Percentiles rank a stretch among this genome's conserved stretches.
These are phyloP conservation scores for Didymellaceae sp. DNA, from an alignment of 2,329 filamentous ascomycete genomes.

Conservation along the genomic window DNA sequence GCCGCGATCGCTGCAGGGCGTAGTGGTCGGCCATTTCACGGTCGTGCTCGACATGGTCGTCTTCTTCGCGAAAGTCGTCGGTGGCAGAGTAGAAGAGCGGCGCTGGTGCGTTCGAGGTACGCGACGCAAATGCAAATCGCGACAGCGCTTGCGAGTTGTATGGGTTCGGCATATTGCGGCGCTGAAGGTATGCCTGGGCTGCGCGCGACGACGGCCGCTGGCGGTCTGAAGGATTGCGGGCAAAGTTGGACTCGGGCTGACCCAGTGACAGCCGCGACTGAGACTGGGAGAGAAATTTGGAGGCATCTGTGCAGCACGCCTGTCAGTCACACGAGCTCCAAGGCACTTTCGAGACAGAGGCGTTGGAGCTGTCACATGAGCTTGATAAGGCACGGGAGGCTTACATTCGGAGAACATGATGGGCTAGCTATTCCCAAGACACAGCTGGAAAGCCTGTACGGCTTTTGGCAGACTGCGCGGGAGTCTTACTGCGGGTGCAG, in stretches of 20 bases:
- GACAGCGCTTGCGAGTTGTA: slow-evolving; percentile 74
- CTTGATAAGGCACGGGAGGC: slow-evolving; percentile 51
- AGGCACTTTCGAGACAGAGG: slow-evolving; percentile 35
- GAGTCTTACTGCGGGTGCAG: slow-evolving; percentile 31
- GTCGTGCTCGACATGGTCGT: slow-evolving; percentile 89
- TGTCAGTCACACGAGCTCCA: slow-evolving; percentile 53
- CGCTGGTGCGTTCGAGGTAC: slow-evolving; percentile 77
- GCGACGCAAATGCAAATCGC: slow-evolving; percentile 79
- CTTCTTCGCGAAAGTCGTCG: slow-evolving; percentile 89
- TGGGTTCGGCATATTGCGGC: slow-evolving; percentile 68
- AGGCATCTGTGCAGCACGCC: slow-evolving; percentile 74
- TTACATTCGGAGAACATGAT: slow-evolving; percentile 89
- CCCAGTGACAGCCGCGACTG: slow-evolving; percentile 85
- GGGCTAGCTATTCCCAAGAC: slow-evolving; percentile 15
- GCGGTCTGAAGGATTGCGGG: slow-evolving; percentile 57
- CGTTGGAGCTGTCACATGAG: slow-evolving; percentile 40
- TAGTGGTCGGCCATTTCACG: slow-evolving; percentile 93
- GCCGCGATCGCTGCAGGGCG: slow-evolving; percentile 85
- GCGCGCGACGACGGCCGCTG: slow-evolving; percentile 55
- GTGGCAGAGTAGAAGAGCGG: slow-evolving; percentile 93
- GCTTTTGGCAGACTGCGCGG: slow-evolving; percentile 23
- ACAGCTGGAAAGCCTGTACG: slow-evolving; percentile 24
- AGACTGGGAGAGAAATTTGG: slow-evolving; percentile 95
- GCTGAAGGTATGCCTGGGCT: slow-evolving; percentile 58
- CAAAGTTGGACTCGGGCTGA: slow-evolving; percentile 56